phyloP scores from a whole-genome alignment of 2,329 filamentous ascomycete genomes.

The Colletotrichum sojae region DNA sequence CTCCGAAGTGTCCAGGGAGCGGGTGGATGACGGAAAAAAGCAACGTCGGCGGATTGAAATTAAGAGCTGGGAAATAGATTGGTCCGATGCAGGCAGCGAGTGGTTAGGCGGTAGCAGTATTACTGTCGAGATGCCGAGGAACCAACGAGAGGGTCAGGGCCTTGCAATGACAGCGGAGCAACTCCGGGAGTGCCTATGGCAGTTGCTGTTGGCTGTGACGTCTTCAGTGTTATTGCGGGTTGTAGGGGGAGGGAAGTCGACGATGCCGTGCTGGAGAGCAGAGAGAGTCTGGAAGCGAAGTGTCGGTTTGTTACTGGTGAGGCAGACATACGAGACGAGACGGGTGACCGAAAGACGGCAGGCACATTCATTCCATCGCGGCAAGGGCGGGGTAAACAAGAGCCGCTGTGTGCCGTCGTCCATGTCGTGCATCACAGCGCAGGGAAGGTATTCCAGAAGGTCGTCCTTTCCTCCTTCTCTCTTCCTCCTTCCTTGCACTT shows the following conservation, averaged over 20 bases:
- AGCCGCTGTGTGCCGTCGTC: neutral
- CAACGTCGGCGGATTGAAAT: neutral
- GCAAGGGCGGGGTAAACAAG: slow-evolving; percentile 6
- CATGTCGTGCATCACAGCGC: neutral
- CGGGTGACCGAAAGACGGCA: too few species aligned
- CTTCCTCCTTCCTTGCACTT: neutral
- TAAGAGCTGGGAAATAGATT: slow-evolving; percentile 8
- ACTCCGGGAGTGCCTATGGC: neutral
- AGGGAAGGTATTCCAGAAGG: slow-evolving; percentile 30
- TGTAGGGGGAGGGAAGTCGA: too few species aligned
- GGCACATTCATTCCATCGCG: neutral
- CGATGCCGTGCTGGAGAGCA: too few species aligned
- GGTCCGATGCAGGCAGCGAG: neutral
- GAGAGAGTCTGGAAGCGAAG: neutral
- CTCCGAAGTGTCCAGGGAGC: neutral
- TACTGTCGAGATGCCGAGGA: slow-evolving; percentile 15
- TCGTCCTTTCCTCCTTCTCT: neutral
- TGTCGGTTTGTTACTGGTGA: neutral
- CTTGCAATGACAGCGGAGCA: too few species aligned
- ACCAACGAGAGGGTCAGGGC: slow-evolving; percentile 13
- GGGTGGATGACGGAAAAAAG: neutral
- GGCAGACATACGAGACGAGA: neutral
- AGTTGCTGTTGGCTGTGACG: neutral
- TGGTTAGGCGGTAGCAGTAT: slow-evolving; percentile 7
- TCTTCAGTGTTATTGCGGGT: neutral